Conservation (phyloP, 164 flowering plant genomes). For the Chloranthus sessilifolius region DNA sequence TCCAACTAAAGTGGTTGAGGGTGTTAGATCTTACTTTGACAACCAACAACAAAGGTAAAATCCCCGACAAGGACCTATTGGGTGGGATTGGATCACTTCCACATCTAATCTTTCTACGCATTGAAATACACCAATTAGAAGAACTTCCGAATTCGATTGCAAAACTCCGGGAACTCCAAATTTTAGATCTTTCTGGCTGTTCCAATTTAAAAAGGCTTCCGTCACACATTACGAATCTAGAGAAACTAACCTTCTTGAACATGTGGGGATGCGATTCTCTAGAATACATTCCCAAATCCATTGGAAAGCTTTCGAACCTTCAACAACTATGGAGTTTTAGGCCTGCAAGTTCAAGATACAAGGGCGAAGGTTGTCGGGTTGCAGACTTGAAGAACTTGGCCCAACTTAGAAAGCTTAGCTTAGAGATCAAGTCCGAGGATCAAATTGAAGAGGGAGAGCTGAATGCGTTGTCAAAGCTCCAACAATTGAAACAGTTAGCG, state of each 20-base stretch:
- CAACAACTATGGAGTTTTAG: not conserved
- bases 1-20: slow-evolving; percentile 1
- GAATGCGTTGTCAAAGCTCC: not conserved
- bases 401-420: not conserved
- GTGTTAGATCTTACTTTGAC: not conserved
- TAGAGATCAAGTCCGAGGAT: not conserved
- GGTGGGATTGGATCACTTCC: slow-evolving; percentile 4
- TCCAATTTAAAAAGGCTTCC: not conserved
- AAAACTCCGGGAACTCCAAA: not conserved
- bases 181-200: not conserved
- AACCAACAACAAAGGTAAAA: no score
- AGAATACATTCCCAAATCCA: not conserved
- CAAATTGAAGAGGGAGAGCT: slow-evolving; percentile 1
- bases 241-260: not conserved
- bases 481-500: not conserved
- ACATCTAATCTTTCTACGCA: not conserved
- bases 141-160: not conserved
- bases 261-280: not conserved
- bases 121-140: not conserved
- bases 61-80: not conserved
- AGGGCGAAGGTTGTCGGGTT: not conserved
- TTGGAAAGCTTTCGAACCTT: slow-evolving; percentile 2
- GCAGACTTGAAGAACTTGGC: slow-evolving; percentile 1
- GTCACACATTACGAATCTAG: not conserved
- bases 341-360: not conserved